A percentile compares a stretch with the other conserved stretches of the same genome.
Conservation (phyloP, 2,329 filamentous ascomycete genomes). For the Drechslerella stenobrocha region DNA sequence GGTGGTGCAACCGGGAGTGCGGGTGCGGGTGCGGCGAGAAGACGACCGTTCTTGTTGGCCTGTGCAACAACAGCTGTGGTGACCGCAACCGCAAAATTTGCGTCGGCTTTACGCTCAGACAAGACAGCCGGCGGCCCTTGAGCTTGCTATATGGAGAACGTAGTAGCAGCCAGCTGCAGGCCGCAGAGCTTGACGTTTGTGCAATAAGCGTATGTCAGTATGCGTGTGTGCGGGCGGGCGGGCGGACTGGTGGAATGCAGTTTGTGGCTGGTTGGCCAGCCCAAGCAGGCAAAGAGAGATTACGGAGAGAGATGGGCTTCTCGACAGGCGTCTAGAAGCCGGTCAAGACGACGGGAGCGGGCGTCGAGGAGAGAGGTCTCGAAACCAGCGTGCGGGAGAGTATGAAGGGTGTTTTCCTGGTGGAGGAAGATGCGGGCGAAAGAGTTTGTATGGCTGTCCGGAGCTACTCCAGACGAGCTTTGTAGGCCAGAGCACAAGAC, state of each 20-base stretch:
- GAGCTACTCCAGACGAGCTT: constrained; percentile 1
- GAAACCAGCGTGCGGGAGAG: no score
- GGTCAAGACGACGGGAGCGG: background rate
- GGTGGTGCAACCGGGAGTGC: background rate
- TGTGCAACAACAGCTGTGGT: background rate
- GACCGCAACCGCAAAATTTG: background rate
- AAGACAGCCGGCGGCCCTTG: constrained; percentile 6
- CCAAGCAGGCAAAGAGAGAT: constrained; percentile 1
- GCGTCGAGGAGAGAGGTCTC: background rate
- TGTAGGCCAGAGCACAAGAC: background rate
- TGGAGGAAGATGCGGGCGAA: background rate
- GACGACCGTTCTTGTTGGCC: background rate
- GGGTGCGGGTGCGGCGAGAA: background rate
- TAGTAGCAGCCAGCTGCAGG: constrained; percentile 4
- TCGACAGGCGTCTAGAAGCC: no score
- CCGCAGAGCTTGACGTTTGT: constrained; percentile 6
- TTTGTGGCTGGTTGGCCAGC: constrained; percentile 6
- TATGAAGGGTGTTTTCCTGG: no score
- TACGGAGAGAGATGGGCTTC: background rate
- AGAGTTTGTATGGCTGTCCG: constrained; percentile 1
- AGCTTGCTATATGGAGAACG: constrained; percentile 1
- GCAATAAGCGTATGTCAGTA: background rate
- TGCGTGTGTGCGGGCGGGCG: constrained; percentile 8
- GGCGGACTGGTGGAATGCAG: constrained; percentile 13
- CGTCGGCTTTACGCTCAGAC: background rate